These are phyloP conservation scores for Paramyrothecium sp. DNA, from an alignment of 2,329 filamentous ascomycete genomes.

Conservation along the genomic window DNA sequence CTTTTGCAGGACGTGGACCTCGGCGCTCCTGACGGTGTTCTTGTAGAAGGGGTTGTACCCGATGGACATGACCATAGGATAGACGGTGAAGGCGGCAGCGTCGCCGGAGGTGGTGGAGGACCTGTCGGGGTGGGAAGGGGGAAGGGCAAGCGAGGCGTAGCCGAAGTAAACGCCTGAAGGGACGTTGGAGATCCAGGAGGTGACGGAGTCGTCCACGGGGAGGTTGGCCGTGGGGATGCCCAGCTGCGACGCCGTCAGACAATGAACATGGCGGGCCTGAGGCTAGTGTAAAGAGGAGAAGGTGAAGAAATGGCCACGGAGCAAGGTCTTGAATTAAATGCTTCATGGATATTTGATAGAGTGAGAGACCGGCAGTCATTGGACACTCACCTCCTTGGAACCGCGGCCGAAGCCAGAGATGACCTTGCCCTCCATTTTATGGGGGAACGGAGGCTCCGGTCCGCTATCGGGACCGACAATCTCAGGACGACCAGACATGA, in stretches of 20 bases:
- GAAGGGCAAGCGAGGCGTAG: constrained; percentile 72
- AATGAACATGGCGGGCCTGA: not conserved
- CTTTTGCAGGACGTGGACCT: constrained; percentile 82
- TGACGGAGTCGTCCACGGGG: constrained; percentile 62
- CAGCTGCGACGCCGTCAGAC: constrained; percentile 52
- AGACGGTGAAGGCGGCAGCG: constrained; percentile 44
- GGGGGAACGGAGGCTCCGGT: constrained; percentile 76
- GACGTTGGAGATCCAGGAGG: constrained; percentile 61
- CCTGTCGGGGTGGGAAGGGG: constrained; percentile 43
- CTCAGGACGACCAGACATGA: constrained; percentile 52
- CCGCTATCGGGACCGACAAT: constrained; percentile 73
- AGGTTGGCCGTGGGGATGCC: constrained; percentile 97
- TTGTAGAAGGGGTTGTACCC: constrained; percentile 98
- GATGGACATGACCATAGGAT: constrained; percentile 89
- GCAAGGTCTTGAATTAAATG: too few species aligned
- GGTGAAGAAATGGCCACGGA: too few species aligned
- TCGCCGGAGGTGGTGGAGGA: constrained; percentile 6
- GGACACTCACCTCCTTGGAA: constrained; percentile 72
- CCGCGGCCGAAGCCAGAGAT: constrained; percentile 93
- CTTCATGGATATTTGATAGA: too few species aligned
- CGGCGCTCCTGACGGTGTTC: constrained; percentile 81
- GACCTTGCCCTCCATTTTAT: constrained; percentile 81
- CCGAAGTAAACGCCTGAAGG: constrained; percentile 91
- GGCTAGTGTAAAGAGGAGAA: not conserved
- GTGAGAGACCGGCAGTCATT: too few species aligned